Evolutionary conservation across 495 filamentous ascomycete species (phyloP).

Genomic region (Bacidia rubella): DNA sequence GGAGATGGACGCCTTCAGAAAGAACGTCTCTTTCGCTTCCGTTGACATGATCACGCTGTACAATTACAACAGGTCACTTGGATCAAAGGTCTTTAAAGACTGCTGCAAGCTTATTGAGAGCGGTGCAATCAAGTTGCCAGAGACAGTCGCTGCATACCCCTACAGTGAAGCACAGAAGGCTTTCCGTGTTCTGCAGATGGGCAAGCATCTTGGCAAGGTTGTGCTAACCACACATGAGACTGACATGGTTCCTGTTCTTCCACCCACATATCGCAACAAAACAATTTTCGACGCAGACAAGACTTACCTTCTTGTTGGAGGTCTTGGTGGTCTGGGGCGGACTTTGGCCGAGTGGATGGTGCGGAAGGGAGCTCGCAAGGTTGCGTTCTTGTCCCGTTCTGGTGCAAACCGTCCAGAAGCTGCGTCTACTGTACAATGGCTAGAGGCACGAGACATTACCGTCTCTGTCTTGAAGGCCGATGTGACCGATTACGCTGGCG

Average conservation of each 20-base stretch:
- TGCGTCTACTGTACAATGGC: constrained; percentile 20
- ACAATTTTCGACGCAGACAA: constrained; percentile 22
- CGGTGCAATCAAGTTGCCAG: constrained; percentile 7
- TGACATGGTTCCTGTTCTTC: constrained; percentile 7
- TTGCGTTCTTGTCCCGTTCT: constrained; percentile 41
- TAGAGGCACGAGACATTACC: constrained; percentile 14
- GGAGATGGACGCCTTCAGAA: constrained; percentile 11
- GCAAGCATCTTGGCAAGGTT: constrained; percentile 13
- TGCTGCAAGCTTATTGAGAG: constrained; percentile 10
- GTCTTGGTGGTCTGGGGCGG: constrained; percentile 45
- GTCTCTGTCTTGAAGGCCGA: constrained; percentile 27
- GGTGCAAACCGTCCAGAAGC: constrained; percentile 11
- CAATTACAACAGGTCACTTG: constrained; percentile 6
- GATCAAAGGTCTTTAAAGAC: constrained; percentile 8
- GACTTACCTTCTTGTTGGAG: constrained; percentile 46
- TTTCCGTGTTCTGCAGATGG: constrained; percentile 13
- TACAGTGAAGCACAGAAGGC: constrained; percentile 12
- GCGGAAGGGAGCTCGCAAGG: constrained; percentile 36
- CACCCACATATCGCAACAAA: constrained; percentile 4
- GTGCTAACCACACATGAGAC: constrained; percentile 7
- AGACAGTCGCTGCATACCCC: constrained; percentile 1
- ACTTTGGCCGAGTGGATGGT: constrained; percentile 44
- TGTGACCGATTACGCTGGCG: constrained; percentile 20
- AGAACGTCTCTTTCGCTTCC: constrained; percentile 22
- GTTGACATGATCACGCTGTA: constrained; percentile 12